These are phyloP conservation scores for Camelina laxa DNA, from an alignment of 345 rosid genomes.

Conservation along the genomic window DNA sequence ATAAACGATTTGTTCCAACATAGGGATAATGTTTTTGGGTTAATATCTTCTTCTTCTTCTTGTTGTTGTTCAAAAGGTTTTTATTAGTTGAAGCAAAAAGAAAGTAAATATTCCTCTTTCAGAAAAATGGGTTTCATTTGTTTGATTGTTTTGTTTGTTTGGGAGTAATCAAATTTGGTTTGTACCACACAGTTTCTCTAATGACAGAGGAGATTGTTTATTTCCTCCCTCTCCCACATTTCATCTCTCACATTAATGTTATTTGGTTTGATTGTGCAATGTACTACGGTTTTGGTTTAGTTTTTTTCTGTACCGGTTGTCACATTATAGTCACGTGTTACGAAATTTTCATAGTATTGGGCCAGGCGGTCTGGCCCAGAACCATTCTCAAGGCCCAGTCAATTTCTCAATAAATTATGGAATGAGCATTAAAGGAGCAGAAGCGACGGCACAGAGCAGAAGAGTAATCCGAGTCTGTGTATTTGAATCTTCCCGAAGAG, in stretches of 20 bases:
- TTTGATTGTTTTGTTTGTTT: slow-evolving; percentile 29
- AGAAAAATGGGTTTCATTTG: neutral
- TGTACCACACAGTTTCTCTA: neutral
- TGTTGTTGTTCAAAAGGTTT: neutral
- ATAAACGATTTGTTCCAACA: slow-evolving; percentile 7
- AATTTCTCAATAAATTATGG: neutral
- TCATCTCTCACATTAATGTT: neutral
- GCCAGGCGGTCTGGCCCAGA: neutral
- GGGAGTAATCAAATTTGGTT: no score
- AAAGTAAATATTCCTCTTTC: slow-evolving; percentile 26
- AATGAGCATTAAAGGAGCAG: no score
- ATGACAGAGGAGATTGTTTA: neutral
- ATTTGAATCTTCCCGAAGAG: neutral
- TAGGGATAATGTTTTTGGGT: slow-evolving; percentile 32
- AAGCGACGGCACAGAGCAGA: neutral
- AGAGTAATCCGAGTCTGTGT: neutral
- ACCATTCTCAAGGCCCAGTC: neutral
- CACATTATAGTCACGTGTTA: neutral
- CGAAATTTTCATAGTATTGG: neutral
- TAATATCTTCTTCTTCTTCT: slow-evolving; percentile 2
- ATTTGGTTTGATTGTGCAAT: slow-evolving; percentile 13
- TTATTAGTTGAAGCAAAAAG: slow-evolving; percentile 16
- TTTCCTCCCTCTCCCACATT: no score
- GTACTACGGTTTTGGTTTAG: neutral
- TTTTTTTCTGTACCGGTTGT: neutral